Percentiles rank a stretch among this genome's conserved stretches.
These are phyloP conservation scores for Protomyces inouyei DNA, from an alignment of 1,139 yeast species.

Conservation along the genomic window DNA sequence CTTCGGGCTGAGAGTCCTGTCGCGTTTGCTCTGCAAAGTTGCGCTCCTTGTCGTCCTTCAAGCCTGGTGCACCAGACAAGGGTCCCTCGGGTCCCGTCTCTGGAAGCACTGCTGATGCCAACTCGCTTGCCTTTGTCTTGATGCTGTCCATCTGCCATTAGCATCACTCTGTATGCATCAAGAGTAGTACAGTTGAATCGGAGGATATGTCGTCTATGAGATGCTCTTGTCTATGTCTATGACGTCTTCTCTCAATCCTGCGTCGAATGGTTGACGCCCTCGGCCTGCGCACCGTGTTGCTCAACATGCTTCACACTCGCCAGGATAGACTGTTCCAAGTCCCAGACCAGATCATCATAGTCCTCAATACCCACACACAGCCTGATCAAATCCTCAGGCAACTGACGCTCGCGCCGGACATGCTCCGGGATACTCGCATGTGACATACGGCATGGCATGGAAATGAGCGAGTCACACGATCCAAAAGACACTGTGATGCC, in stretches of 20 bases:
- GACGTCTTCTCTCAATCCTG: constrained; percentile 3
- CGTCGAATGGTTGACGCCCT: constrained; percentile 23
- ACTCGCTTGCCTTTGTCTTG: constrained; percentile 9
- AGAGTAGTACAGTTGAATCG: too few relatives aligned
- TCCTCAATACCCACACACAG: constrained; percentile 87
- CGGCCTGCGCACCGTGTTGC: constrained; percentile 12
- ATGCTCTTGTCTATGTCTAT: background rate
- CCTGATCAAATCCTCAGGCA: constrained; percentile 76
- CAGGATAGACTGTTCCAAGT: constrained; percentile 41
- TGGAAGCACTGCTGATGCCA: constrained; percentile 7
- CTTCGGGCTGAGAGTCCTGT: constrained; percentile 6
- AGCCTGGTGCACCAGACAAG: constrained; percentile 3
- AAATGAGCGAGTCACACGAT: constrained; percentile 79
- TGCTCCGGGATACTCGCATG: constrained; percentile 85
- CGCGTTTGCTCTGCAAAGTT: constrained; percentile 11
- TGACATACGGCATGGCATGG: constrained; percentile 80
- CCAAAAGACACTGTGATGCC: constrained; percentile 93
- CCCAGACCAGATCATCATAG: constrained; percentile 65
- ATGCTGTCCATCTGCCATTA: constrained; percentile 8
- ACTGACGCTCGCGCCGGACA: constrained; percentile 76
- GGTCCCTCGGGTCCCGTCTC: constrained; percentile 20
- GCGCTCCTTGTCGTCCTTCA: constrained; percentile 1
- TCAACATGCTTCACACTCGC: constrained; percentile 10
- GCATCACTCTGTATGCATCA: background rate
- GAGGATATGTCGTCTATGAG: background rate